Evolutionary conservation across 805 yeast species (phyloP), one percentile per base, ranked within the genome.

Genomic region (Ogataea polymorpha): DNA sequence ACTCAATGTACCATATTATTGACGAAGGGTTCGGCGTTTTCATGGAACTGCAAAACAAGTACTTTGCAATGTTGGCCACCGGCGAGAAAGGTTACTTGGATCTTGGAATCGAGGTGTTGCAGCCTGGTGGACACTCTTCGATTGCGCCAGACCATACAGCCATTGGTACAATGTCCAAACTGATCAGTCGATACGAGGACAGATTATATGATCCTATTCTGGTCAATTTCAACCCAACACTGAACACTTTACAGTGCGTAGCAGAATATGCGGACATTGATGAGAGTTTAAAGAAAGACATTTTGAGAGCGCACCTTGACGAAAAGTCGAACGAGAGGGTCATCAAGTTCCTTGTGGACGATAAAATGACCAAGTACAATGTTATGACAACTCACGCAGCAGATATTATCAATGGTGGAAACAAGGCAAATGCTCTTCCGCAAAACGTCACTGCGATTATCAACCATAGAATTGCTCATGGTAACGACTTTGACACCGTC

Each of bases 391-490:
- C 86, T 4, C 86, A 79, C 60, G 84, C 91, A 0, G 70, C 75
- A 33, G 88, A 82, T 53, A 70, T 81, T 17, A 68, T 86, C 44
- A 55, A 63, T 10, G 93, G 93, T 21, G 95, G 95, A 32, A 73
- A 79, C 43, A 86, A 86, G 62, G 71, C 81, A 18, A 86, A 86
- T 55, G 89, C 93, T 1, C 64, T 86, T 34, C 95, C 95, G 2
- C 91, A 85, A 56, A 61, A 68, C 18, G 76, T 76, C 3, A 59
- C 63, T 23, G 66, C 79, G 30, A 55, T 71, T 25, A 68, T 82
- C 32, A 84, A 86, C 61, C 83, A 82, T 54, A 70, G 95, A 55
- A 69, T 84, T 39, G 71, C 78, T 12, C 63, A 79, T 32, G 87
- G 79, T 46, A 71, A 80, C 17, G 62, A 71, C 20, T 66, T 73